Base-by-base conservation (phyloP, 2,329 filamentous ascomycete genomes). In the Hypoxylon rubiginosum region DNA sequence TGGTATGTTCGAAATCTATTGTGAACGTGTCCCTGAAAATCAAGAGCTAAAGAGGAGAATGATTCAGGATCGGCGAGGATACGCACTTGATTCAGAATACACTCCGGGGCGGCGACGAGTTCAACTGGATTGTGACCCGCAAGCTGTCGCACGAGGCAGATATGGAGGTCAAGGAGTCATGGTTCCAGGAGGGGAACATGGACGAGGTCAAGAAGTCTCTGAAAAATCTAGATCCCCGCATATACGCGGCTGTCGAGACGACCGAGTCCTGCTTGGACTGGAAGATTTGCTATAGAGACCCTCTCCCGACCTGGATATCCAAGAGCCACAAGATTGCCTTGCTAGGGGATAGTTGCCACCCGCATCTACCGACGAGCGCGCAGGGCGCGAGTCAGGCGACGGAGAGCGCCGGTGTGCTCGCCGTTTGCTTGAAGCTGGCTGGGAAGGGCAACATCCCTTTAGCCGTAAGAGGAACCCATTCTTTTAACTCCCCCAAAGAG, bases 211-310 rank as follows among this genome's bases (percentile, higher is more conserved):
- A 78, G 21, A 68, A 65, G 43, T 66, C 75, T 76, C 55, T 72
- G 76, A 13, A 75, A 46, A 74, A 76, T 54, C 75, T 84, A 58
- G 82, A 85, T 72, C 82, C 82, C 0, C 76, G 78, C 19, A 82
- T 85, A 48, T 78, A 78, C 19, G 80, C 81, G 1, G 82, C 83
- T 2, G 79, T 86, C n/a, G 74, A 78, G 30, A 79, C 79, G 64
- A 85, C 81, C 8, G 76, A 79, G 24, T 73, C 76, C 2, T 82
- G 83, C 21, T 78, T 87, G 1, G 84, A 86, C 70, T 87, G 84
- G 84, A 86, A 85, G 68, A 82, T 87, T 24, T 84, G 84, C 48
- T 86, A 85, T 64, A 80, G 85, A 43, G 83, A 86, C 69, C 85
- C 84, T 0, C 76, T 85, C 9, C 81, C 84, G 0, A 83, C 79